A percentile compares a stretch with the other conserved stretches of the same genome.
These are phyloP conservation scores for Penicillium fuscoglaucum DNA, from an alignment of 2,329 filamentous ascomycete species.

Conservation along the genomic window DNA sequence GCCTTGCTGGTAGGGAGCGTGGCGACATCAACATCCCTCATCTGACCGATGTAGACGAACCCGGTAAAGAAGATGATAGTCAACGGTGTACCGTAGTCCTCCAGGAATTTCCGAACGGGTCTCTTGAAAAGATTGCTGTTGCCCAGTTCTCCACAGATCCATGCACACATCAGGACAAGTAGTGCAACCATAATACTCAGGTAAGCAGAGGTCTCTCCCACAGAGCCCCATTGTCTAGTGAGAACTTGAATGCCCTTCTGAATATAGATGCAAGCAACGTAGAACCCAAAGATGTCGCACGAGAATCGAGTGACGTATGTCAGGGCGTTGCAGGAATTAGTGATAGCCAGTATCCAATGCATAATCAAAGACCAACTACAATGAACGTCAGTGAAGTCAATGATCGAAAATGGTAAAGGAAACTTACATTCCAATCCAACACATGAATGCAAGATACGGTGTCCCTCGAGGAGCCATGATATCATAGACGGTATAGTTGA, in stretches of 20 bases:
- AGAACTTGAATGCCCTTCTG: slow-evolving; percentile 89
- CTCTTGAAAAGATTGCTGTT: slow-evolving; percentile 71
- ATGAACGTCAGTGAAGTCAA: slow-evolving; percentile 16
- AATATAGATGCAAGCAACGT: slow-evolving; percentile 87
- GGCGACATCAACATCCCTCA: slow-evolving; percentile 68
- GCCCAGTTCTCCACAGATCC: slow-evolving; percentile 71
- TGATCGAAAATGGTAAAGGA: background rate
- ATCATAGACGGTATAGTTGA: slow-evolving; percentile 91
- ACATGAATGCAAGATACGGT: slow-evolving; percentile 87
- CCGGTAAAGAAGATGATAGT: slow-evolving; percentile 86
- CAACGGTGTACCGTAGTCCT: slow-evolving; percentile 84
- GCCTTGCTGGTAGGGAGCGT: slow-evolving; percentile 73
- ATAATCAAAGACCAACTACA: slow-evolving; percentile 76
- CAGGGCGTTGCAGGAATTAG: slow-evolving; percentile 85
- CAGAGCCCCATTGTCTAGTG: slow-evolving; percentile 66
- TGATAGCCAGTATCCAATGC: slow-evolving; percentile 79
- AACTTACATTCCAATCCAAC: slow-evolving; percentile 76
- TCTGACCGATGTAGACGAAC: slow-evolving; percentile 82
- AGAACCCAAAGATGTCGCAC: slow-evolving; percentile 92
- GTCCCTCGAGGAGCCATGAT: slow-evolving; percentile 76
- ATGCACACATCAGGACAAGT: slow-evolving; percentile 75
- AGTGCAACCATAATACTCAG: slow-evolving; percentile 74
- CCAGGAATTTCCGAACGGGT: slow-evolving; percentile 75
- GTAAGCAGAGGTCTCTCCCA: slow-evolving; percentile 65
- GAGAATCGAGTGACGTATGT: slow-evolving; percentile 88